phyloP scores from a whole-genome alignment of 768 basidiomycete genomes.

The Gyrodon lividus region DNA sequence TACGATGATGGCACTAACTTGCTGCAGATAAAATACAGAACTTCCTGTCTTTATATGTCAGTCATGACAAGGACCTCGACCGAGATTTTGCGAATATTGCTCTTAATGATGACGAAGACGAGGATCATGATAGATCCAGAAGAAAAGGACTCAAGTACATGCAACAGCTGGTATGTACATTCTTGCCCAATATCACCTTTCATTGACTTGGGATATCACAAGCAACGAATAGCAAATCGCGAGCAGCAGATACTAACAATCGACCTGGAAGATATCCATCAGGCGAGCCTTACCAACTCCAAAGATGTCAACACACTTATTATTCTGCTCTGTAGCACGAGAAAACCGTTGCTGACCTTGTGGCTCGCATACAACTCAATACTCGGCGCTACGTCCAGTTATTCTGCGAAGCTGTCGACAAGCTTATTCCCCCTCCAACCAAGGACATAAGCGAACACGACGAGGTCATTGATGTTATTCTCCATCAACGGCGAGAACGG shows the following conservation, averaged over 20 bases:
- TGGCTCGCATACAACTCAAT: slow-evolving; percentile 77
- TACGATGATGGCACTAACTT: slow-evolving; percentile 2
- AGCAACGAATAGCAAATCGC: slow-evolving; percentile 94
- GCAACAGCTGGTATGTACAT: slow-evolving; percentile 67
- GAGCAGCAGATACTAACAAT: slow-evolving; percentile 88
- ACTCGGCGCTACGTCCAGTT: slow-evolving; percentile 87
- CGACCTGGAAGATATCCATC: slow-evolving; percentile 83
- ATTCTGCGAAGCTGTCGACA: slow-evolving; percentile 89
- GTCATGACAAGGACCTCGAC: slow-evolving; percentile 63
- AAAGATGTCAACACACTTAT: slow-evolving; percentile 7
- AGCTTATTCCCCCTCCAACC: slow-evolving; percentile 83
- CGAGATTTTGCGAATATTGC: slow-evolving; percentile 69
- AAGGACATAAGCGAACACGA: slow-evolving; percentile 88
- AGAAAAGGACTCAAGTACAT: slow-evolving; percentile 70
- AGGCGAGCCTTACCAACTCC: slow-evolving; percentile 43
- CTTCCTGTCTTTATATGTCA: slow-evolving; percentile 71
- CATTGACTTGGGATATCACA: slow-evolving; percentile 16
- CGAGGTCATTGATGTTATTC: slow-evolving; percentile 95
- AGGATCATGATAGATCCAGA: slow-evolving; percentile 32
- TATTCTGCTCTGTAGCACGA: slow-evolving; percentile 50
- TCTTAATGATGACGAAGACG: slow-evolving; percentile 51
- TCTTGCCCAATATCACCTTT: slow-evolving; percentile 20
- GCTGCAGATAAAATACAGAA: slow-evolving; percentile 60
- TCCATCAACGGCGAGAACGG: slow-evolving; percentile 88
- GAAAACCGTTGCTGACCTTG: slow-evolving; percentile 69